These are phyloP conservation scores for Collybia sp. DNA, from an alignment of 768 basidiomycete genomes.

Conservation along the genomic window DNA sequence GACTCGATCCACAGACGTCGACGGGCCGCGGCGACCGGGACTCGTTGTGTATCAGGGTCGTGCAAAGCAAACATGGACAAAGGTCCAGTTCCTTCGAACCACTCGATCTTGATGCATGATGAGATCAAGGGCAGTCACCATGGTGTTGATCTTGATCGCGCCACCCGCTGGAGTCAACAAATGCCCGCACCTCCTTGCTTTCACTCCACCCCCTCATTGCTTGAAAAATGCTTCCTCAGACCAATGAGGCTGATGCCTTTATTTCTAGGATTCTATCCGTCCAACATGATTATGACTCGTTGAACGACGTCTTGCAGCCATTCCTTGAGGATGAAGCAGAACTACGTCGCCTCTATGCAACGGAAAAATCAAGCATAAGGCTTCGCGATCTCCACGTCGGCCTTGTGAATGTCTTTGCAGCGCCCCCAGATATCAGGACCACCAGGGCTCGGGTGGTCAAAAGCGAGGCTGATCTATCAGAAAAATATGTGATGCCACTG, in stretches of 20 bases:
- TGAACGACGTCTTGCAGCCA: constrained; percentile 43
- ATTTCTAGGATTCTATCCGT: constrained; percentile 6
- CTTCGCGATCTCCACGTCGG: constrained; percentile 48
- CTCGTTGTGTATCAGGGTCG: too few species aligned
- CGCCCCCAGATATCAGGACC: constrained; percentile 40
- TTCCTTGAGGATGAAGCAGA: constrained; percentile 54
- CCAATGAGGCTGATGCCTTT: constrained; percentile 19
- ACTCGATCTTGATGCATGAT: too few species aligned
- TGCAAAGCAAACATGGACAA: too few species aligned
- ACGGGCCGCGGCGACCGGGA: too few species aligned
- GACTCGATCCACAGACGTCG: too few species aligned
- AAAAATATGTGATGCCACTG: constrained; percentile 53
- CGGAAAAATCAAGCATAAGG: constrained; percentile 39
- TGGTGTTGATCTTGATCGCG: too few species aligned
- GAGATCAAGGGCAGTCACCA: too few species aligned
- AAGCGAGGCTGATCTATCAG: constrained; percentile 36
- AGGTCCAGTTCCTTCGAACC: too few species aligned
- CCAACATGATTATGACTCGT: constrained; percentile 17
- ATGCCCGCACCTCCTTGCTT: too few species aligned
- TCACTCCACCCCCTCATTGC: too few species aligned
- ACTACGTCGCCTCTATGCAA: constrained; percentile 51
- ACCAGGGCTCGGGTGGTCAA: constrained; percentile 46
- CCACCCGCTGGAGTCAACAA: too few species aligned
- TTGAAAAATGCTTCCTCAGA: neutral
- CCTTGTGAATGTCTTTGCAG: constrained; percentile 55